Evolutionary conservation across 345 rosid species (phyloP).

Genomic region (Salix brachista): DNA sequence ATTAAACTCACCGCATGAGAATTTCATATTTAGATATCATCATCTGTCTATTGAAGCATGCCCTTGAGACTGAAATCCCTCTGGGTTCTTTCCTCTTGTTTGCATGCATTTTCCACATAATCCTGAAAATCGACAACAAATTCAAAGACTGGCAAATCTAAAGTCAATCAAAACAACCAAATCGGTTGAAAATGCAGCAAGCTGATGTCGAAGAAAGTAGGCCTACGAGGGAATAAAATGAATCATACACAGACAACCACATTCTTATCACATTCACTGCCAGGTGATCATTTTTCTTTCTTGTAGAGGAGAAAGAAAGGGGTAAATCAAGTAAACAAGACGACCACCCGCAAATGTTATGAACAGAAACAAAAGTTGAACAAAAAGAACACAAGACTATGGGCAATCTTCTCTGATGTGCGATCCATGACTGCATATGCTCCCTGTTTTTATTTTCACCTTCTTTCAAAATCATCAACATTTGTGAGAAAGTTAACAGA

Average conservation of each 20-base stretch:
- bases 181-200: neutral
- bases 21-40: too few relatives aligned
- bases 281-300: neutral
- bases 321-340: neutral
- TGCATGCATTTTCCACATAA: constrained; percentile 5
- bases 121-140: constrained; percentile 4
- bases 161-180: neutral
- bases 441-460: constrained; percentile 8
- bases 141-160: neutral
- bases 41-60: too few relatives aligned
- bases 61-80: too few relatives aligned
- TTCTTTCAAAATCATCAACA: neutral
- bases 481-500: neutral
- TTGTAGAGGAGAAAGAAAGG: neutral
- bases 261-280: neutral
- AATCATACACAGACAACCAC: neutral
- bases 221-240: neutral
- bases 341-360: neutral
- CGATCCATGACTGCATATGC: constrained; percentile 15
- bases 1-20: too few relatives aligned
- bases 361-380: neutral
- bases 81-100: too few relatives aligned
- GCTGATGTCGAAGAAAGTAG: neutral
- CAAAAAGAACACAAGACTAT: neutral
- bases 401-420: constrained; percentile 7